A percentile compares a stretch with the other conserved stretches of the same genome.
phyloP scores from a whole-genome alignment of 1,139 yeast species.

The Tardiomyces digboiensis region DNA sequence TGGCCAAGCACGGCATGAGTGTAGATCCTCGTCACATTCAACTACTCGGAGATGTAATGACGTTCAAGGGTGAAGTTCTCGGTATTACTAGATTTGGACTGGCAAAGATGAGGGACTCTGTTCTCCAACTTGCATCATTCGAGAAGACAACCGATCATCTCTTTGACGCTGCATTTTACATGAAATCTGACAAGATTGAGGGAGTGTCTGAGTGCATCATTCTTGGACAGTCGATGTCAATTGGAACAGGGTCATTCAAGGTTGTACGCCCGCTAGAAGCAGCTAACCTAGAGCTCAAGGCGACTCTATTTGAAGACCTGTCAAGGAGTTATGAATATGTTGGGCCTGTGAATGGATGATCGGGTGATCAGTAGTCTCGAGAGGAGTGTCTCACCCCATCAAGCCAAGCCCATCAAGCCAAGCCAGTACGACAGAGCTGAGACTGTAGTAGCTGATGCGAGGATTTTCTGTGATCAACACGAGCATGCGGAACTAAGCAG shows the following conservation, averaged over 20 bases:
- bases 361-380: too few species aligned
- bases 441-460: too few species aligned
- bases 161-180: conserved; percentile 96
- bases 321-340: conserved; percentile 7
- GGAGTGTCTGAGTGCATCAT: conserved; percentile 98
- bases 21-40: conserved; percentile 99
- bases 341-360: too few species aligned
- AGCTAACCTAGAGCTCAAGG: conserved; percentile 9
- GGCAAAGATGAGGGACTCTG: conserved; percentile 97
- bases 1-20: conserved; percentile 99
- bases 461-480: too few species aligned
- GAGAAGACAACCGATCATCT: conserved; percentile 98
- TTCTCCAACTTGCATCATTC: conserved; percentile 97
- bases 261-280: conserved; percentile 32
- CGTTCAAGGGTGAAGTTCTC: conserved; percentile 96
- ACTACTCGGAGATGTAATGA: conserved; percentile 94
- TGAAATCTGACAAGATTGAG: conserved; percentile 95
- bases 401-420: too few species aligned
- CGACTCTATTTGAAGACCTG: conserved; percentile 21
- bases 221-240: conserved; percentile 97
- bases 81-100: conserved; percentile 99
- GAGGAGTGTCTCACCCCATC: too few species aligned
- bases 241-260: conserved; percentile 98
- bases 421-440: too few species aligned
- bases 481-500: too few species aligned